Evolutionary conservation across 73 alveolate species (phyloP), one percentile per base, ranked within the genome.

Genomic region (Urostyla sp.): DNA sequence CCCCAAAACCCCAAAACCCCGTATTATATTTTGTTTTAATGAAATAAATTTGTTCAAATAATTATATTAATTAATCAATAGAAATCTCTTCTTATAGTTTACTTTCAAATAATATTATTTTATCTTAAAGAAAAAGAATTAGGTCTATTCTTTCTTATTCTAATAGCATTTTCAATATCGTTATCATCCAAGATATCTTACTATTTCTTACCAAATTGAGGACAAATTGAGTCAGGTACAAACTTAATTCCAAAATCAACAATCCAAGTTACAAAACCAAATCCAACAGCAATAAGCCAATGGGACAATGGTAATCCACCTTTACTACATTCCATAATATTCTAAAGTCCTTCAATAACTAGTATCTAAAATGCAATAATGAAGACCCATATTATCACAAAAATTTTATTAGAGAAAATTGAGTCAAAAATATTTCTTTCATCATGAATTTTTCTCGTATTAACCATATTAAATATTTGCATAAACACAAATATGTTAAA

Each of bases 261-360:
- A 0, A 82, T 10, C 85, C 75, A 67, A 15, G 90, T 83, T 26
- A 84, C 58, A n/a, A 72, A 44, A n/a, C 98, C 95, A 24, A 90
- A 84, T 4, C 84, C 97, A 6, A 96, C 56, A 52, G 97, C 95
- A 24, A 87, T 85, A 5, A 85, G 34, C 98, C 98, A 91, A 67
- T 96, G 94, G 45, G 44, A 55, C 20, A 58, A 73, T 31, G 91
- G 52, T 20, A 96, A 80, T 38, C 99, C 99, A 40, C 73, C 73
- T 24, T 31, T 24, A 15, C 91, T 89, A 31, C 18, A 28, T 28
- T 69, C 50, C 34, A 69, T n/a, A n/a, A n/a, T n/a, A n/a, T n/a
- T n/a, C n/a, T n/a, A n/a, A n/a, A n/a, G n/a, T n/a, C n/a, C n/a
- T n/a, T n/a, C n/a, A n/a, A n/a, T n/a, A n/a, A n/a, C n/a, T n/a